A percentile compares a stretch with the other conserved stretches of the same genome.
phyloP scores from a whole-genome alignment of 2,329 filamentous ascomycete genomes.

The Pseudocercospora vitis region DNA sequence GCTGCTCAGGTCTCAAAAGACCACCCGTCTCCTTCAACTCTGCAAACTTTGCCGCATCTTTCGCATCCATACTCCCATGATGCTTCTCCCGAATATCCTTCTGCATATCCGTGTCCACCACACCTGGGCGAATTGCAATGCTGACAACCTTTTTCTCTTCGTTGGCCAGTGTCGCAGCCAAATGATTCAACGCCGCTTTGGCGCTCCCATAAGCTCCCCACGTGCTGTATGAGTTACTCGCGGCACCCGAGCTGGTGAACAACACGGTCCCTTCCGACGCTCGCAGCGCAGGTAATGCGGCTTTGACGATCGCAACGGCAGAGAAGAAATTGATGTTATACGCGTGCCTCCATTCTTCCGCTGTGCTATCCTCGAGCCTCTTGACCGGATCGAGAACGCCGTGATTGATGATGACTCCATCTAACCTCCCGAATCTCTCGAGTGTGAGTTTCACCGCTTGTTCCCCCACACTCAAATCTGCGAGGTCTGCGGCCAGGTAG shows the following conservation, averaged over 20 bases:
- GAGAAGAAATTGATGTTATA: constrained; percentile 91
- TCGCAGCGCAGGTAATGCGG: constrained; percentile 68
- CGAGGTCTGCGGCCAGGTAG: constrained; percentile 58
- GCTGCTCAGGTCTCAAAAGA: constrained; percentile 71
- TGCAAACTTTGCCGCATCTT: constrained; percentile 64
- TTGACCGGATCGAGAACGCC: constrained; percentile 75
- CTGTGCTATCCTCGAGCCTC: constrained; percentile 64
- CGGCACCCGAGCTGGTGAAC: constrained; percentile 78
- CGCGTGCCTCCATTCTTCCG: constrained; percentile 70
- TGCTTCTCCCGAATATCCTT: constrained; percentile 74
- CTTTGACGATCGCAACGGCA: constrained; percentile 73
- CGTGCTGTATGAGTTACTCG: constrained; percentile 62
- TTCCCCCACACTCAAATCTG: constrained; percentile 55
- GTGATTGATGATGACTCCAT: constrained; percentile 86
- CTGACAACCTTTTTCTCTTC: constrained; percentile 77
- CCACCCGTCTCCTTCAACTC: constrained; percentile 68
- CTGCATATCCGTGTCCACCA: constrained; percentile 90
- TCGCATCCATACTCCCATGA: constrained; percentile 58
- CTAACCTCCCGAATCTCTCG: constrained; percentile 64
- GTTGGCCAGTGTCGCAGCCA: constrained; percentile 68
- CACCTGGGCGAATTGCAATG: constrained; percentile 72
- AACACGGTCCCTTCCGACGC: constrained; percentile 69
- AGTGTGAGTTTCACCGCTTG: constrained; percentile 66
- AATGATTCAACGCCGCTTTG: constrained; percentile 81
- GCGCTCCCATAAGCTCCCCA: constrained; percentile 82